Base-by-base conservation (phyloP, 306 rosid species). In the Vachellia collinsii region DNA sequence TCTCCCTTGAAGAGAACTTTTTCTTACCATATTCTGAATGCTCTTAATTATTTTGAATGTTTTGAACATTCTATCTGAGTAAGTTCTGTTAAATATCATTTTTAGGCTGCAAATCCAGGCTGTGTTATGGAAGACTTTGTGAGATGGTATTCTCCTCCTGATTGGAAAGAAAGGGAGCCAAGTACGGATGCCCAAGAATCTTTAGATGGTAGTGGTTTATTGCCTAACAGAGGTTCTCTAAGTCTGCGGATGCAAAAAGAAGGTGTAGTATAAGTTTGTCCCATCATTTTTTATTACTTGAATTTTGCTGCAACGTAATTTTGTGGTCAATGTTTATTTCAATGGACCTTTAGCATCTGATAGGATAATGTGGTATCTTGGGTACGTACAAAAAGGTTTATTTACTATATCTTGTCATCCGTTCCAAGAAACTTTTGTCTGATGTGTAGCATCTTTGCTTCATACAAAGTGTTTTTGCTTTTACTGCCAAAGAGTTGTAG, bases 111-210 rank as follows among this genome's bases (percentile, higher is more conserved):
- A 70, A 96, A 96, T 90, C 99, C 99, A 67, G 99, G 99, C 83
- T 96, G 98, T 83, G 90, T 96, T 87, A 87, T 90, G 90, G 99
- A 93, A 82, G 99, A 96, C 83, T 96, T 96, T 83, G 98, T 96
- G 64, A 88, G 99, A 89, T 96, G 99, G 99, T 90, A 93, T 87
- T 96, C 99, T 78, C 99, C 99, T 80, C 99, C 99, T 74, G 99
- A 96, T 84, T 96, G 99, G 99, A 87, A 84, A 3, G 98, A 86
- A 80, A 82, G 80, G 80, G 96, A 90, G 85, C 84, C 82, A 71
- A 80, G 63, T 83, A 39, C 11, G 4, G 94, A 86, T 53, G 88
- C 74, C 59, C 59, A 53, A 70, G 89, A 80, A 48, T 81, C 79
- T 79, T 51, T 80, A 34, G 78, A 86, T 81, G 74, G 84, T 63